Base-by-base conservation (phyloP, 305 asterid species). In the Solanum hybrid region DNA sequence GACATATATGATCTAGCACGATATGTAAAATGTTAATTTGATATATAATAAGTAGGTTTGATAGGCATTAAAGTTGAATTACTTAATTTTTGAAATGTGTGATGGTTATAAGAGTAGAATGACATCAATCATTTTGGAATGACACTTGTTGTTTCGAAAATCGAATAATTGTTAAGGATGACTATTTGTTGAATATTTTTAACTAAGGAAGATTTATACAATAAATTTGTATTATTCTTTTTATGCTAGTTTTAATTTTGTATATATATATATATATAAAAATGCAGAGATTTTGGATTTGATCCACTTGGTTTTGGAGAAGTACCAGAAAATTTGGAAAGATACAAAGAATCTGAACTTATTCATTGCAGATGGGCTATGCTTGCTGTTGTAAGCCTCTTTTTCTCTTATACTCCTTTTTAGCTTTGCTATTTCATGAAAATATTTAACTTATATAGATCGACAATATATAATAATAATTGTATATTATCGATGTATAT, bases 301-400 rank as follows among this genome's bases (percentile, higher is more conserved):
- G 99, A 97, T 92, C 99, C 99, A 27, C 99, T 96, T 90, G 87
- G 99, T 17, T 92, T 97, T 10, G 98, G 99, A 22, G 96, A 91
- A 91, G 99, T 95, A n/a, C 99, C 99, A 0, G 94, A 89, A 87
- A 95, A 95, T 89, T 94, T 97, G 79, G 98, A 97, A 92, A 95
- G 99, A 86, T 96, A 90, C 94, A 97, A 97, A 93, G 99, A 96
- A 82, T 96, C 99, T 5, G 99, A 97, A 92, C 94, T 97, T 85
- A 92, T 92, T 88, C 99, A 96, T 91, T 97, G 98, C 95, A 94
- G 99, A 93, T 97, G 99, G 98, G 99, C 99, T 72, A 97, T 97
- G 99, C 96, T 96, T 86, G 98, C 98, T 7, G 98, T 97, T 81
- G 99, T 96, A 94, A 92, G 96, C 81, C 10, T 6, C n/a, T 60